Conservation (phyloP, 1,139 yeast genomes). For the Diutina rugosa region DNA sequence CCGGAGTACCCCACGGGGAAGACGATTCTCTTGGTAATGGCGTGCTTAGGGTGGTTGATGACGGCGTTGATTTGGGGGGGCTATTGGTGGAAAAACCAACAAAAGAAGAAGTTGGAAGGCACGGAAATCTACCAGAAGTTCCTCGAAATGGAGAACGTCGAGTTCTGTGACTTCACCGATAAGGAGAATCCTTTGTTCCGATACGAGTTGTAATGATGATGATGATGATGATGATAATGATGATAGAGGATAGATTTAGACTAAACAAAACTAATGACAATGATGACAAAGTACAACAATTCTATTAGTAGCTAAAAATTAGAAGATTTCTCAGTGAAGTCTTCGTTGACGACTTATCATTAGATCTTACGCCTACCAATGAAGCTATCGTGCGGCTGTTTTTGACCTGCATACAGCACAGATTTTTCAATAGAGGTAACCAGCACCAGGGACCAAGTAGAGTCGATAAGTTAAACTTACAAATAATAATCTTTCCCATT, state of each 20-base stretch:
- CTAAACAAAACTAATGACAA: no score
- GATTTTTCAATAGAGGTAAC: no score
- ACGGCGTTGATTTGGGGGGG: constrained; percentile 11
- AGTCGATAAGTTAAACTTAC: not conserved
- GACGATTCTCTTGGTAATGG: constrained; percentile 9
- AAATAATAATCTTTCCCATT: not conserved
- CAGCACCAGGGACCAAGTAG: not conserved
- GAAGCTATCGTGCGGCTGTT: no score
- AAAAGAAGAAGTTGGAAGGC: not conserved
- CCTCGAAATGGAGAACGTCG: constrained; percentile 31
- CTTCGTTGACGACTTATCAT: no score
- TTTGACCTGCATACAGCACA: no score
- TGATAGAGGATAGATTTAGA: not conserved
- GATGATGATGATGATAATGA: not conserved
- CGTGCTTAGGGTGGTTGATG: constrained; percentile 15
- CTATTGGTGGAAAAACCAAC: not conserved
- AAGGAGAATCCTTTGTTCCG: constrained; percentile 52
- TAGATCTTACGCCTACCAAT: no score
- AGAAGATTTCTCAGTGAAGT: no score
- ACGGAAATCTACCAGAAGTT: constrained; percentile 4
- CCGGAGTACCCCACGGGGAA: not conserved
- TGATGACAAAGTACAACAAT: no score
- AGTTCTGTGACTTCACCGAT: constrained; percentile 53
- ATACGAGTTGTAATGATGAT: constrained; percentile 13
- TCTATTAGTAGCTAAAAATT: no score